phyloP scores from a whole-genome alignment of 23 red algal species.

The Gracilaria gracilis region DNA sequence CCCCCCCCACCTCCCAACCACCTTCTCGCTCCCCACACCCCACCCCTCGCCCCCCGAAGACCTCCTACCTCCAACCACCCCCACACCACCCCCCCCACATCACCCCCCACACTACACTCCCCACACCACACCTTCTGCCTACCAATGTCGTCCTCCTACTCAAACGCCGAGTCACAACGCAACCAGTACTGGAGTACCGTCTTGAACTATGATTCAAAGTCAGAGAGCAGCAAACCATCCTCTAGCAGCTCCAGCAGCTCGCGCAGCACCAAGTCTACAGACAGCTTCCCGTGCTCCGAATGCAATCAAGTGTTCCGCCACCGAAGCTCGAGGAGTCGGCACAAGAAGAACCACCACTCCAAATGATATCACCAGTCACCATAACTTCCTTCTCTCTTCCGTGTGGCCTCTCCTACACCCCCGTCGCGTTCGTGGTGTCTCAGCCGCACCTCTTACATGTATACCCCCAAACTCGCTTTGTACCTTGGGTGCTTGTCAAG shows the following conservation, averaged over 20 bases:
- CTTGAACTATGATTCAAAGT: neutral
- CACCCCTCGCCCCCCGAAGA: neutral
- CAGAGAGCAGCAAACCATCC: neutral
- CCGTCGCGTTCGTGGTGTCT: neutral
- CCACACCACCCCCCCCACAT: neutral
- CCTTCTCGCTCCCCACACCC: no score
- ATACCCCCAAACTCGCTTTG: neutral
- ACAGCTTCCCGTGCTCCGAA: conserved; percentile 23
- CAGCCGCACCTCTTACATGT: neutral
- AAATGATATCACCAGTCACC: neutral
- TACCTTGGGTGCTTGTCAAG: neutral
- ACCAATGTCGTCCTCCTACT: neutral
- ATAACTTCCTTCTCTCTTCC: neutral
- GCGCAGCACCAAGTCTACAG: neutral
- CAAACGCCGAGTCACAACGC: neutral
- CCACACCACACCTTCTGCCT: neutral
- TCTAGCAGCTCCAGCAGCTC: neutral
- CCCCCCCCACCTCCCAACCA: neutral
- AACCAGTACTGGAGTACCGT: neutral
- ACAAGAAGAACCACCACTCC: conserved; percentile 53
- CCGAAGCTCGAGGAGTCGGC: conserved; percentile 61
- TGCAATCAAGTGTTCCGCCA: conserved; percentile 49
- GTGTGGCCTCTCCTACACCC: neutral
- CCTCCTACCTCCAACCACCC: neutral
- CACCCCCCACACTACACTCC: neutral